These are phyloP conservation scores for Hygrocybe coccinea DNA, from an alignment of 768 basidiomycete species.

Conservation along the genomic window DNA sequence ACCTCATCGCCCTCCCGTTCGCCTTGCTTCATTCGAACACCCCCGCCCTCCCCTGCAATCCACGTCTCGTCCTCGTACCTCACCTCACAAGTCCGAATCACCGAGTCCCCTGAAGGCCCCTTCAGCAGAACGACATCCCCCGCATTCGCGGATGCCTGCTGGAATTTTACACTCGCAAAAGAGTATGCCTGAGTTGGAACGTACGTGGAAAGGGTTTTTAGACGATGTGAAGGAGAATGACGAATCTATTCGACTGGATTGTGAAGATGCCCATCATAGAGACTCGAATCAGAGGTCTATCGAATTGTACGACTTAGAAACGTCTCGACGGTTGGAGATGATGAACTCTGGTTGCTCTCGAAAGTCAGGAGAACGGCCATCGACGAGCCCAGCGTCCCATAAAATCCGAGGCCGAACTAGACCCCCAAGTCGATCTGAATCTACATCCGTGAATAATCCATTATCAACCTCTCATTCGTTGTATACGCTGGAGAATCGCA, in stretches of 20 bases:
- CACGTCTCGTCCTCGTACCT: background rate
- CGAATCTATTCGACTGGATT: slow-evolving; percentile 5
- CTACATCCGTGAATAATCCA: background rate
- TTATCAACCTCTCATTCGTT: background rate
- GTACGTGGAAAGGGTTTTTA: slow-evolving; percentile 28
- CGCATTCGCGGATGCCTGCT: background rate
- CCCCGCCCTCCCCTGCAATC: background rate
- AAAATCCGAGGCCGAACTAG: background rate
- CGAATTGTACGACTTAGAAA: background rate
- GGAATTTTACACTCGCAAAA: background rate
- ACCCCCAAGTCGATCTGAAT: background rate
- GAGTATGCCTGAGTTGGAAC: slow-evolving; percentile 21
- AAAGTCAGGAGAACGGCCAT: background rate
- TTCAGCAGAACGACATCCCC: background rate
- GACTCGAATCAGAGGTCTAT: background rate
- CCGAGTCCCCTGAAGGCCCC: background rate
- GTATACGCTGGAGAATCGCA: background rate
- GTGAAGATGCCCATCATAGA: background rate
- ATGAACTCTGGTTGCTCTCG: too few relatives aligned
- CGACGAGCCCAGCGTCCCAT: background rate
- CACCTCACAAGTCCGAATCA: background rate
- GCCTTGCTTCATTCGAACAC: background rate
- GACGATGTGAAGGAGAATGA: slow-evolving; percentile 20
- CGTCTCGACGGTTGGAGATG: background rate
- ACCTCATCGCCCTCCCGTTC: background rate